Evolutionary conservation across 1,284 basidiomycete species (phyloP).

Genomic region (Rhodotorula sp.): DNA sequence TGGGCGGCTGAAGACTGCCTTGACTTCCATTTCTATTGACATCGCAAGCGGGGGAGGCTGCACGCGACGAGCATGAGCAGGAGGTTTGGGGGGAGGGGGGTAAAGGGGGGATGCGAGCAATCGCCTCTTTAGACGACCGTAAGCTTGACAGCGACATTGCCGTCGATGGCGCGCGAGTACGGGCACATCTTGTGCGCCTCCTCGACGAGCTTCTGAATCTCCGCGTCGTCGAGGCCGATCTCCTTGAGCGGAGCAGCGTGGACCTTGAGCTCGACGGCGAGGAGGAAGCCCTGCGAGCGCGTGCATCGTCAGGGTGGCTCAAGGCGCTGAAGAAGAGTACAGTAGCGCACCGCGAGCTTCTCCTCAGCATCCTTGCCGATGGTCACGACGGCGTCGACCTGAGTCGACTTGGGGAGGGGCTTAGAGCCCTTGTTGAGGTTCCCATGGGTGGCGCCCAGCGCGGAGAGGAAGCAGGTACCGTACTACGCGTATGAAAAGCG

Average conservation of each 20-base stretch:
- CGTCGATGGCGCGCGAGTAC: conserved; percentile 41
- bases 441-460: conserved; percentile 41
- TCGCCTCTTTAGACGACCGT: not conserved
- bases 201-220: conserved; percentile 37
- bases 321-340: too few relatives aligned
- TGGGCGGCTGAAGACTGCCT: not conserved
- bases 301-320: not conserved
- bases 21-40: not conserved
- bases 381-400: conserved; percentile 30
- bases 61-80: too few relatives aligned
- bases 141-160: conserved; percentile 41
- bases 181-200: conserved; percentile 45
- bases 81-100: too few relatives aligned
- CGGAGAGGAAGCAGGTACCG: conserved; percentile 44
- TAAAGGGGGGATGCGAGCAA: too few relatives aligned
- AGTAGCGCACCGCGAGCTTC: conserved; percentile 17
- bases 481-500: conserved; percentile 9
- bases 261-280: conserved; percentile 43
- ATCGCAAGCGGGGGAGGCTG: too few relatives aligned
- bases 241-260: conserved; percentile 38
- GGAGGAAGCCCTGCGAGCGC: conserved; percentile 29
- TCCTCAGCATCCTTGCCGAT: conserved; percentile 36
- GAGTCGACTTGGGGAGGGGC: conserved; percentile 34
- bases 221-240: conserved; percentile 28
- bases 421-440: conserved; percentile 29